These are phyloP conservation scores for Aspergillus wentii DNA, from an alignment of 495 filamentous ascomycete genomes.

Conservation along the genomic window DNA sequence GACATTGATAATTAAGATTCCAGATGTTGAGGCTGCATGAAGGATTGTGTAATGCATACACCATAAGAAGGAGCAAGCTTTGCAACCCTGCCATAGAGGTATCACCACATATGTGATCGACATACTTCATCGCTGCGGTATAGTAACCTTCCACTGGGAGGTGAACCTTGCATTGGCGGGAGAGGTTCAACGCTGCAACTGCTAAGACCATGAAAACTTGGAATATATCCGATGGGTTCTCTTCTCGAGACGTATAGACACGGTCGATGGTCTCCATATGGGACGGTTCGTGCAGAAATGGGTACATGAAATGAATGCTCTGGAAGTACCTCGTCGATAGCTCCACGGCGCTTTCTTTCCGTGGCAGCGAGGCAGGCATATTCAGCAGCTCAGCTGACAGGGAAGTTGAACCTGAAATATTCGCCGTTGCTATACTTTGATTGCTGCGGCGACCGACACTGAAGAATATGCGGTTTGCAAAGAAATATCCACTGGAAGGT, in stretches of 20 bases:
- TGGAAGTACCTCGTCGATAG: constrained; percentile 37
- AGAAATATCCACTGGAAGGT: constrained; percentile 37
- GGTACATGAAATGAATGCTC: constrained; percentile 36
- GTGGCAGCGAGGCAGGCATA: constrained; percentile 29
- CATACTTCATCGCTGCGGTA: constrained; percentile 36
- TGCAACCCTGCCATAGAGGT: constrained; percentile 36
- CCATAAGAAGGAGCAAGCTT: constrained; percentile 37
- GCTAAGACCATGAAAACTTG: constrained; percentile 45
- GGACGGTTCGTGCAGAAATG: constrained; percentile 37
- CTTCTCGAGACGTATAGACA: constrained; percentile 20
- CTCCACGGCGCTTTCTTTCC: constrained; percentile 29
- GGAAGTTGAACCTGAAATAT: constrained; percentile 7
- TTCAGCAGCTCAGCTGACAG: constrained; percentile 29
- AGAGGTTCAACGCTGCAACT: constrained; percentile 37
- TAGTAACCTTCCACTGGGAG: constrained; percentile 42
- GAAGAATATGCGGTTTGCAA: constrained; percentile 37
- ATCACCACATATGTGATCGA: constrained; percentile 30
- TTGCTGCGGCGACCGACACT: constrained; percentile 24
- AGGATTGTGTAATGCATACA: constrained; percentile 43
- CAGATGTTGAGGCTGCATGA: constrained; percentile 42
- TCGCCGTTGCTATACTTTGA: constrained; percentile 2
- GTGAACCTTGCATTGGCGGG: constrained; percentile 30
- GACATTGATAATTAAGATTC: constrained; percentile 45
- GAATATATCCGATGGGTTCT: constrained; percentile 21
- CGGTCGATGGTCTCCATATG: constrained; percentile 28